Evolutionary conservation across 1,284 basidiomycete genomes (phyloP).

Genomic region (Taiwanofungus camphoratus): DNA sequence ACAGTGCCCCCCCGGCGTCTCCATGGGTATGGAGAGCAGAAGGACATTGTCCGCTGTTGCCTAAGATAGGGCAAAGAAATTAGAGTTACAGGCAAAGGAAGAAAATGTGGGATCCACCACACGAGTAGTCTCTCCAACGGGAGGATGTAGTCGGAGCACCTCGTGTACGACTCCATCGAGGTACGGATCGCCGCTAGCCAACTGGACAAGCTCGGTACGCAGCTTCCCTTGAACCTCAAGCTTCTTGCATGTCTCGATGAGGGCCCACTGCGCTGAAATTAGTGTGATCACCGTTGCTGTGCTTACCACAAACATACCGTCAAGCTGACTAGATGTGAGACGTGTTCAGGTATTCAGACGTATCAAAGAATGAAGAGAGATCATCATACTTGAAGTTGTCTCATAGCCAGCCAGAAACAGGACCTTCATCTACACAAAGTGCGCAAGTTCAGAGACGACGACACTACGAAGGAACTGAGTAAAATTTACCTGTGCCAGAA

Average conservation of each 20-base stretch:
- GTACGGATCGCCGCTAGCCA: conserved; percentile 24
- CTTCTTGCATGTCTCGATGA: conserved; percentile 30
- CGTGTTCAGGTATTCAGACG: background rate
- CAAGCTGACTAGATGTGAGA: conserved; percentile 16
- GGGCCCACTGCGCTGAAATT: conserved; percentile 18
- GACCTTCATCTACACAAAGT: conserved; percentile 29
- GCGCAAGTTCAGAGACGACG: background rate
- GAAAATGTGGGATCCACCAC: conserved; percentile 12
- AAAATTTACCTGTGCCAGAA: conserved; percentile 45
- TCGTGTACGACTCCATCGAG: conserved; percentile 31
- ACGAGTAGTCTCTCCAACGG: conserved; percentile 17
- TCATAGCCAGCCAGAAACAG: conserved; percentile 38
- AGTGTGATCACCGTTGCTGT: background rate
- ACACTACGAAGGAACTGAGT: background rate
- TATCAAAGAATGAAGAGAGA: background rate
- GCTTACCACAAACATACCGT: conserved; percentile 10
- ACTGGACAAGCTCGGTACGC: conserved; percentile 33
- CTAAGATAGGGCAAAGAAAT: too few relatives aligned
- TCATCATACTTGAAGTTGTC: conserved; percentile 33
- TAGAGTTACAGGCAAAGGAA: too few relatives aligned
- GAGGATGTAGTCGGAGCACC: conserved; percentile 21
- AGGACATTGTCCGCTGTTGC: too few relatives aligned
- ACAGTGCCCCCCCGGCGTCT: too few relatives aligned
- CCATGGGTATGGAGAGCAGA: too few relatives aligned
- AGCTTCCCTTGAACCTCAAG: conserved; percentile 34